Evolutionary conservation across 2,329 filamentous ascomycete species (phyloP), one percentile per base, ranked within the genome.

Genomic region (Huntiella bhutanensis): DNA sequence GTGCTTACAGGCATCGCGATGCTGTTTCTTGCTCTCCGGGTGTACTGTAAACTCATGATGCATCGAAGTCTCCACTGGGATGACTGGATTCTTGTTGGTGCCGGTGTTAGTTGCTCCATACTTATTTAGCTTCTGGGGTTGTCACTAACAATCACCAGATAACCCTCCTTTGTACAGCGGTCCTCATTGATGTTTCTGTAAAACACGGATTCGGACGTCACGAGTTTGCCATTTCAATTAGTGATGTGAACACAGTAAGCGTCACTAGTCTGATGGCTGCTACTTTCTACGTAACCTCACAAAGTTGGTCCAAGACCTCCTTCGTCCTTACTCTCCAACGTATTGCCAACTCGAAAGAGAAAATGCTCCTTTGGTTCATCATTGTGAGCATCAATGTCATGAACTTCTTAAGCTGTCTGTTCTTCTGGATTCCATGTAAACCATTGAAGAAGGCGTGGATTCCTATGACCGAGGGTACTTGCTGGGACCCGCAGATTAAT

Each of bases 1-100:
- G 33, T 41, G 10, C 41, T 51, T 4, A 43, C 46, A 10, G 28
- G 16, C 4, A 2, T 51, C 8, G 44, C 51, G 6, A 33, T 47
- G 0, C 8, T 42, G 5, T 52, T 52, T 35, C 47, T 63, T 4
- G 51, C 52, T 8, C 45, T 62, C 13, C 54, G 60, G 4, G 45
- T 62, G 32, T 63, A 63, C 54, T 63, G 60, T 55, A 63, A 63
- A 43, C 40, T 56, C 28, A 57, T 56, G 53, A 55, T 59, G 10
- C 56, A 56, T 1, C 55, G 56, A 33, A 59, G 59, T 41, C 33
- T 63, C 19, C 63, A 60, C 57, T 60, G 59, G 56, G 60, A 63
- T 47, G 60, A 63, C 51, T 56, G 59, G 50, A 39, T 59, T 11
- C 51, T 63, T 41, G 55, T 62, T n/a, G 49, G 52, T 7, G 53